Conservation (phyloP, 345 rosid genomes). For the Aegle marmelos region DNA sequence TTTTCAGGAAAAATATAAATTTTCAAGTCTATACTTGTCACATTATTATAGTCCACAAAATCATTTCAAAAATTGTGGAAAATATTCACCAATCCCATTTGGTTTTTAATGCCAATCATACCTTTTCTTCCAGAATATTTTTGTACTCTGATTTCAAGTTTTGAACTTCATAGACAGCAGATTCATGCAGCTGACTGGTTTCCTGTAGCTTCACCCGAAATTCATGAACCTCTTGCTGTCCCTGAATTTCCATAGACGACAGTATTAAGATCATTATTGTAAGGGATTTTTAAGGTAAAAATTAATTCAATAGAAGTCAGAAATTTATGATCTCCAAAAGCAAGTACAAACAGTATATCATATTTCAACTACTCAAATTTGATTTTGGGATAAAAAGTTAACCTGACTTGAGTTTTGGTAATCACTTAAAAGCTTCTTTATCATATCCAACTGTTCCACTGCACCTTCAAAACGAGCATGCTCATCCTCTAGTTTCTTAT, state of each 20-base stretch:
- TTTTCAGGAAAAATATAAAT: background rate
- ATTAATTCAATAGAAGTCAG: background rate
- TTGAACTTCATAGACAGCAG: conserved; percentile 49
- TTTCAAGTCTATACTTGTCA: background rate
- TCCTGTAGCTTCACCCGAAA: conserved; percentile 47
- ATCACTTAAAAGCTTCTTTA: conserved; percentile 47
- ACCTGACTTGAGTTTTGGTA: conserved; percentile 61
- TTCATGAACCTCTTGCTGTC: conserved; percentile 44
- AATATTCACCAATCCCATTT: background rate
- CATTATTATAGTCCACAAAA: background rate
- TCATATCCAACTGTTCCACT: conserved; percentile 49
- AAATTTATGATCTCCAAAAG: background rate
- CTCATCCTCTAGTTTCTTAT: conserved; percentile 54
- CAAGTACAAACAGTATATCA: background rate
- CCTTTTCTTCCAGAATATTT: conserved; percentile 65
- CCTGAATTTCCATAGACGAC: conserved; percentile 38
- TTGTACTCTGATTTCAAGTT: conserved; percentile 54
- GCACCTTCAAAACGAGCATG: conserved; percentile 39
- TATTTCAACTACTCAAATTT: background rate
- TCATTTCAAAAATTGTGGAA: background rate
- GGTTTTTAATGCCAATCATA: conserved; percentile 21
- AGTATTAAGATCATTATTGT: too few relatives aligned
- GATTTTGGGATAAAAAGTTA: conserved; percentile 14
- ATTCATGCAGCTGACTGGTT: conserved; percentile 42
- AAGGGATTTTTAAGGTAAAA: background rate